phyloP scores from a whole-genome alignment of 2,329 filamentous ascomycete genomes.

The Ophiostoma ulmi region DNA sequence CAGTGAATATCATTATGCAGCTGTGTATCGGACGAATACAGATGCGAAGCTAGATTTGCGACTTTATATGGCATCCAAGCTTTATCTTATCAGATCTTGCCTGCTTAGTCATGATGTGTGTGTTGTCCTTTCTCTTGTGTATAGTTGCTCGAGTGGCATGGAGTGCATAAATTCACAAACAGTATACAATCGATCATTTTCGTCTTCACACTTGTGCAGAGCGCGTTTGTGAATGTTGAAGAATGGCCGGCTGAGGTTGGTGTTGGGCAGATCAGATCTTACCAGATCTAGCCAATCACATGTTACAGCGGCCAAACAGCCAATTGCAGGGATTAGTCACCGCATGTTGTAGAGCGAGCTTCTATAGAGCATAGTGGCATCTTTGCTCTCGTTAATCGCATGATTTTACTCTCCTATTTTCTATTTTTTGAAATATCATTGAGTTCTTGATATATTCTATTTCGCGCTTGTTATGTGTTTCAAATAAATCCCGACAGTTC shows the following conservation, averaged over 20 bases:
- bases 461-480: neutral
- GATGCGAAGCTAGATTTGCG: neutral
- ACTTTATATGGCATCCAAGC: neutral
- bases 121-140: neutral
- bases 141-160: too few species aligned
- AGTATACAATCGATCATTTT: neutral
- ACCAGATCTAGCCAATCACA: constrained; percentile 12
- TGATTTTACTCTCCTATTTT: neutral
- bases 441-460: neutral
- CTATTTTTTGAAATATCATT: neutral
- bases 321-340: neutral
- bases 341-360: neutral
- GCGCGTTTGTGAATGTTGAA: neutral
- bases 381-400: neutral
- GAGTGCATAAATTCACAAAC: neutral
- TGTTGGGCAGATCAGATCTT: neutral
- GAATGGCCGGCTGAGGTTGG: neutral
- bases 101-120: neutral
- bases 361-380: neutral
- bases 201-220: neutral
- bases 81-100: neutral
- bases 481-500: neutral
- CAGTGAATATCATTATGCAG: neutral
- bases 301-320: constrained; percentile 8
- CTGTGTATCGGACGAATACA: too few species aligned